Conservation (phyloP, 2,329 filamentous ascomycete species). For the Aschersonia sp. region DNA sequence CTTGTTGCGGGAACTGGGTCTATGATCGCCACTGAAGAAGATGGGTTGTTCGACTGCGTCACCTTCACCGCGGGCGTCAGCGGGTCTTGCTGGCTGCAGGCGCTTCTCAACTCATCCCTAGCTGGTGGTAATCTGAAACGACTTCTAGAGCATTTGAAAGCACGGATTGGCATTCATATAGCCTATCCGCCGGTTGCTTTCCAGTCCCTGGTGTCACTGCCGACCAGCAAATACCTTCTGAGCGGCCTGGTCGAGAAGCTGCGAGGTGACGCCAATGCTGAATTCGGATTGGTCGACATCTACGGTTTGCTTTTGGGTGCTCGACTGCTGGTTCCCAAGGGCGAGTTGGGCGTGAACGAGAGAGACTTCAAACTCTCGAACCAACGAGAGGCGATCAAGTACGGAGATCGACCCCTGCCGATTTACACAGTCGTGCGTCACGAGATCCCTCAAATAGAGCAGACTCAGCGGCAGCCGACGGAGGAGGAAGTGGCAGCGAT, state of each 20-base stretch:
- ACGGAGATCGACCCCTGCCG: constrained; percentile 72
- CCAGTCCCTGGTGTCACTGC: constrained; percentile 66
- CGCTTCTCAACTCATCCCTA: constrained; percentile 65
- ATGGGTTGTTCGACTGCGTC: constrained; percentile 82
- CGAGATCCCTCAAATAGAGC: constrained; percentile 60
- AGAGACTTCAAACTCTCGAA: constrained; percentile 83
- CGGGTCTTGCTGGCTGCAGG: constrained; percentile 90
- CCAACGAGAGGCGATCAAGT: constrained; percentile 60
- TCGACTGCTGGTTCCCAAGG: constrained; percentile 67
- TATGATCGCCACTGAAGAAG: constrained; percentile 68
- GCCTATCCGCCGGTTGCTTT: constrained; percentile 82
- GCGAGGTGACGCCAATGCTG: constrained; percentile 53
- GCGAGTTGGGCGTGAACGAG: constrained; percentile 59
- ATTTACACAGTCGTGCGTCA: constrained; percentile 95
- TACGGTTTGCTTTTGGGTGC: constrained; percentile 81
- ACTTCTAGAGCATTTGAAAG: constrained; percentile 75
- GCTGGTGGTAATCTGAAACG: constrained; percentile 50
- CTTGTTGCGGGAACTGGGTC: constrained; percentile 85
- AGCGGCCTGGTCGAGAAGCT: constrained; percentile 85
- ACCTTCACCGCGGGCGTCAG: constrained; percentile 95
- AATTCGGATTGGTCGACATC: constrained; percentile 84
- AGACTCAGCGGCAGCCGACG: constrained; percentile 13
- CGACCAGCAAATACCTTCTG: constrained; percentile 84
- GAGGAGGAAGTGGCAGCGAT: constrained; percentile 27
- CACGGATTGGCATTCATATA: constrained; percentile 74